phyloP scores from a whole-genome alignment of 2,329 filamentous ascomycete species.

The Stachybotrys echinatus region DNA sequence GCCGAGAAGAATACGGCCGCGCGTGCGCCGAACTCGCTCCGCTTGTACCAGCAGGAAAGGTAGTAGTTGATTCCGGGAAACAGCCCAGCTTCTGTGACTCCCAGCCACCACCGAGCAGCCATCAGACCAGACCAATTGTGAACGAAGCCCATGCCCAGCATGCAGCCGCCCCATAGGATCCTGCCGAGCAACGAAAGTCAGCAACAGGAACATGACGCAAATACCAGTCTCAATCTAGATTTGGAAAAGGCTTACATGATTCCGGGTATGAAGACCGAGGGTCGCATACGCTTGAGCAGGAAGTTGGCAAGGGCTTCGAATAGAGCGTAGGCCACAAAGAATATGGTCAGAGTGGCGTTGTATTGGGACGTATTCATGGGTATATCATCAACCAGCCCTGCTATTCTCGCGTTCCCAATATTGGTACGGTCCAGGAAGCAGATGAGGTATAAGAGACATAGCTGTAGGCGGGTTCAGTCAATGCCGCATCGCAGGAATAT shows the following conservation, averaged over 20 bases:
- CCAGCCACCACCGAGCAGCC: slow-evolving; percentile 66
- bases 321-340: slow-evolving; percentile 79
- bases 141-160: slow-evolving; percentile 66
- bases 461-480: slow-evolving; percentile 23
- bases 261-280: slow-evolving; percentile 72
- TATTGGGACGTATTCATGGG: slow-evolving; percentile 61
- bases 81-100: slow-evolving; percentile 68
- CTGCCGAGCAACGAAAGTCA: slow-evolving; percentile 27
- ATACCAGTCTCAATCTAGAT: not conserved
- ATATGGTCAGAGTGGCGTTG: slow-evolving; percentile 72
- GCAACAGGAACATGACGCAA: not conserved
- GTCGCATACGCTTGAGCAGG: slow-evolving; percentile 69
- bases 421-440: slow-evolving; percentile 75
- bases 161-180: slow-evolving; percentile 60
- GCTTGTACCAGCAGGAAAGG: slow-evolving; percentile 78
- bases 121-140: slow-evolving; percentile 59
- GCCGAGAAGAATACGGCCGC: slow-evolving; percentile 81
- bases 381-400: slow-evolving; percentile 49
- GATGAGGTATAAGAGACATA: slow-evolving; percentile 67
- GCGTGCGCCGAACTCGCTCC: slow-evolving; percentile 73
- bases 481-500: not conserved
- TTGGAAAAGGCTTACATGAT: slow-evolving; percentile 58
- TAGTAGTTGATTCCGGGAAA: slow-evolving; percentile 78
- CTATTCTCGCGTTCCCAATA: slow-evolving; percentile 65
- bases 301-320: slow-evolving; percentile 78